Base-by-base conservation (phyloP, 208 protist species). In the Jaenimonas drosophilae region DNA sequence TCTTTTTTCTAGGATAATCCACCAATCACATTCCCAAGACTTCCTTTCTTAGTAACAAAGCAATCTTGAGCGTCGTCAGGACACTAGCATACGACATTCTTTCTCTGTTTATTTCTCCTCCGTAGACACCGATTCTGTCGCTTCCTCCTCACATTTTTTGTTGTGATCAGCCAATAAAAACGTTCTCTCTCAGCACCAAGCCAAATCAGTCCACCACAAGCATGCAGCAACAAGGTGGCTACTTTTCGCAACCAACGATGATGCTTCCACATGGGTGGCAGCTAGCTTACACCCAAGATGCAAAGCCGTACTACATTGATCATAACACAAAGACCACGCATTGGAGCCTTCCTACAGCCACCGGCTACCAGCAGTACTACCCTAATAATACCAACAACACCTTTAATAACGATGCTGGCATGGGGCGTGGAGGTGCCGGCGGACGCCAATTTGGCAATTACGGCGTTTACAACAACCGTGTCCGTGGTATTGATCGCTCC, bases 321-420 rank as follows among this genome's bases (percentile, higher is more conserved):
- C 76, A 90, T 64, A 90, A 87, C 57, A 85, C 76, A 49, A 83
- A 87, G 61, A 90, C 76, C 0, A 87, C 81, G 0, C 81, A 90
- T 54, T 90, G 81, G 81, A 71, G 46, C 7, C 67, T 77, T 23
- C 76, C 72, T 0, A 59, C 74, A 33, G 57, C 59, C 14, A 66
- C 62, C 32, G 64, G 52, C n/a, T 20, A 65, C 49, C 49, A 48
- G 37, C 51, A 53, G 53, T 64, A 64, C 20, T 28, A 33, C 31
- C 31, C 9, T 14, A 34, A 34, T 16, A 34, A 9, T 16, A 34
- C 9, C 31, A 34, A 34, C 9, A 9, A 34, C 9, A 34, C 31
- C 11, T 16, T 16, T 14, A 9, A 34, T 16, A 9, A 34, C 31
- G 9, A 14, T 34, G 31, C 9, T 34, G 11, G 9, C 31, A 16